Percentiles rank a stretch among this genome's conserved stretches.
These are phyloP conservation scores for Termitomyces sp. DNA, from an alignment of 768 basidiomycete species.

Conservation along the genomic window DNA sequence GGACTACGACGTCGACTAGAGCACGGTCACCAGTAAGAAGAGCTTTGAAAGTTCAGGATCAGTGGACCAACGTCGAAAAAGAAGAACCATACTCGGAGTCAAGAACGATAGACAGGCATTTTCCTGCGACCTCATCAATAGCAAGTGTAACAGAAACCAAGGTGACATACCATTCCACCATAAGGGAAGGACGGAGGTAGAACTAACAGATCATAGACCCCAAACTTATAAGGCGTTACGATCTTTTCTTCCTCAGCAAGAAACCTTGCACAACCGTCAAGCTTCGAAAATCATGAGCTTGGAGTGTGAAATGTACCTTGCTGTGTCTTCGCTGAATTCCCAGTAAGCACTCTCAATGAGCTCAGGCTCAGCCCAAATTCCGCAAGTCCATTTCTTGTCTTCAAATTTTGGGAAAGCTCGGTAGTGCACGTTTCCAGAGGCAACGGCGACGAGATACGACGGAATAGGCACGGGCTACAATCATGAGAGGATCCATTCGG, in stretches of 20 bases:
- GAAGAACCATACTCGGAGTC: conserved; percentile 65
- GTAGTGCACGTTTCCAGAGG: conserved; percentile 80
- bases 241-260: conserved; percentile 74
- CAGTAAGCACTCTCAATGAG: conserved; percentile 73
- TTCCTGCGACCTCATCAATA: conserved; percentile 49
- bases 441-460: conserved; percentile 90
- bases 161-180: conserved; percentile 67
- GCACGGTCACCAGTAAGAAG: conserved; percentile 85
- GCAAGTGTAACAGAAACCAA: neutral
- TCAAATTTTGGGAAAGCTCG: conserved; percentile 55
- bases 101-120: conserved; percentile 87
- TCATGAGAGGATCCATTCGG: neutral
- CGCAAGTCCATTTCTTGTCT: conserved; percentile 75
- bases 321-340: conserved; percentile 89
- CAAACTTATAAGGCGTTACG: conserved; percentile 75
- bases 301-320: conserved; percentile 43
- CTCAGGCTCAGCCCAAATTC: conserved; percentile 91
- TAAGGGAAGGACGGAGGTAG: conserved; percentile 92
- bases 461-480: conserved; percentile 80
- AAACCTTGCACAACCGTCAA: conserved; percentile 47
- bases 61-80: neutral
- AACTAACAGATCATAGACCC: conserved; percentile 86
- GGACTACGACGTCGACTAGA: conserved; percentile 85
- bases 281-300: neutral
- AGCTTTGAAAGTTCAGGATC: conserved; percentile 37